These are phyloP conservation scores for Fusarium robinianum DNA, from an alignment of 2,329 filamentous ascomycete species.

Conservation along the genomic window DNA sequence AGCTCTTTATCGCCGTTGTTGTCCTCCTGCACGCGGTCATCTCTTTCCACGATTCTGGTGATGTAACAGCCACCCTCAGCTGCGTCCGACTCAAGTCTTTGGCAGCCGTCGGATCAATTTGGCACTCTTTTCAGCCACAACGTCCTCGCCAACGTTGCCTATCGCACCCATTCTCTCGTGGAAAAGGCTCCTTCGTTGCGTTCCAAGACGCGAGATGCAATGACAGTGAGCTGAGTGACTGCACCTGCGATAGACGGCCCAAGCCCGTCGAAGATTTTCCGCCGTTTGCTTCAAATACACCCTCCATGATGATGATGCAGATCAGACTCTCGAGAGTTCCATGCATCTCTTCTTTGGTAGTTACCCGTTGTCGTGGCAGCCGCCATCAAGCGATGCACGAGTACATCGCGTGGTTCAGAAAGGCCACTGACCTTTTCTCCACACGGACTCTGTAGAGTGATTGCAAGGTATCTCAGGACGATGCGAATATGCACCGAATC, in stretches of 20 bases:
- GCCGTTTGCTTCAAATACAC: constrained; percentile 42
- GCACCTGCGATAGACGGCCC: not conserved
- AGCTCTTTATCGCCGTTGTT: no score
- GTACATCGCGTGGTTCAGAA: constrained; percentile 26
- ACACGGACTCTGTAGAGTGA: constrained; percentile 33
- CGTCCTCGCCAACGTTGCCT: no score
- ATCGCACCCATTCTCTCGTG: no score
- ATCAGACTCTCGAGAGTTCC: constrained; percentile 47
- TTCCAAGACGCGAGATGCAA: not conserved
- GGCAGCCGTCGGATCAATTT: no score
- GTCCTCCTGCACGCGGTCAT: no score
- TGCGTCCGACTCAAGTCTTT: no score
- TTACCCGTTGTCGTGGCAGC: constrained; percentile 40
- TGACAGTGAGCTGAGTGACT: not conserved
- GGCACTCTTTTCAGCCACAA: no score
- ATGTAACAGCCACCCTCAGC: no score
- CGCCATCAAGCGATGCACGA: constrained; percentile 39
- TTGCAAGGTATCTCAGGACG: constrained; percentile 18
- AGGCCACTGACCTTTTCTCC: constrained; percentile 21
- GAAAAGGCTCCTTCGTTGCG: not conserved
- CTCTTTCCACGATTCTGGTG: no score
- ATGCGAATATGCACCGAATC: constrained; percentile 3
- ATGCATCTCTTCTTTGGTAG: constrained; percentile 45
- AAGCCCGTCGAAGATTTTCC: constrained; percentile 28
- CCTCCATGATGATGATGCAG: constrained; percentile 49